Percentiles rank a stretch among this genome's conserved stretches.
Evolutionary conservation across 164 flowering plant genomes (phyloP).

Genomic region (Magnolia changhungtana): DNA sequence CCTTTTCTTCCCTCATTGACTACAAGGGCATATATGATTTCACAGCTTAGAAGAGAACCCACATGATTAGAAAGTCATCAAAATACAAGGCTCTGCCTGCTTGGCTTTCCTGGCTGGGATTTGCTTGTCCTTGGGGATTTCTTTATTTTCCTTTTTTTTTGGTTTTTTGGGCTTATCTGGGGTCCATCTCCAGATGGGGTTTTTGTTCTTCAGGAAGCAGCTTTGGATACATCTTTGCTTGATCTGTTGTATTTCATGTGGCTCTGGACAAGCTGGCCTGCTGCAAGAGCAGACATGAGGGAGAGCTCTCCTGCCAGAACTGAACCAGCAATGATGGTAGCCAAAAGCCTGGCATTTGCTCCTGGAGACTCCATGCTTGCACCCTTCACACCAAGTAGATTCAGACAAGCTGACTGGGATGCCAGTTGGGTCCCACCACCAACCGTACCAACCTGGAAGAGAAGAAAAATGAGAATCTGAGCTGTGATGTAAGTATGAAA

Average conservation of each 20-base stretch:
- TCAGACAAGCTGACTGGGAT: slow-evolving; percentile 71
- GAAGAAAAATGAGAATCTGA: background rate
- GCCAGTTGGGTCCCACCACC: slow-evolving; percentile 78
- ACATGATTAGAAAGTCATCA: background rate
- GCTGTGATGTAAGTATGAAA: background rate
- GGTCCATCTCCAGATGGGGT: background rate
- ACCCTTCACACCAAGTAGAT: slow-evolving; percentile 69
- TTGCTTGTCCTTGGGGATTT: background rate
- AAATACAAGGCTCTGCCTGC: background rate
- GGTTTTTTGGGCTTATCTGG: background rate
- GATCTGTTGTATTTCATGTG: slow-evolving; percentile 80
- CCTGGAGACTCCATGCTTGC: slow-evolving; percentile 58
- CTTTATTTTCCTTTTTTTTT: background rate
- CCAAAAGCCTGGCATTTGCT: slow-evolving; percentile 50
- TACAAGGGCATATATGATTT: background rate
- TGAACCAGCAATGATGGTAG: slow-evolving; percentile 64
- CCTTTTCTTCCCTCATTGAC: background rate
- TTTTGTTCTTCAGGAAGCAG: background rate
- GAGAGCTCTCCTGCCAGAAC: slow-evolving; percentile 79
- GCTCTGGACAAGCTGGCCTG: slow-evolving; percentile 69
- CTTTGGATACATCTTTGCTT: slow-evolving; percentile 30
- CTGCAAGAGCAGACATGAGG: slow-evolving; percentile 73
- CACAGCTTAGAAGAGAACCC: background rate
- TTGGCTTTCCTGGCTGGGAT: background rate
- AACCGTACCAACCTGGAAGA: slow-evolving; percentile 60